Conservation (phyloP, 1,139 yeast genomes). For the Lodderomyces margitis region DNA sequence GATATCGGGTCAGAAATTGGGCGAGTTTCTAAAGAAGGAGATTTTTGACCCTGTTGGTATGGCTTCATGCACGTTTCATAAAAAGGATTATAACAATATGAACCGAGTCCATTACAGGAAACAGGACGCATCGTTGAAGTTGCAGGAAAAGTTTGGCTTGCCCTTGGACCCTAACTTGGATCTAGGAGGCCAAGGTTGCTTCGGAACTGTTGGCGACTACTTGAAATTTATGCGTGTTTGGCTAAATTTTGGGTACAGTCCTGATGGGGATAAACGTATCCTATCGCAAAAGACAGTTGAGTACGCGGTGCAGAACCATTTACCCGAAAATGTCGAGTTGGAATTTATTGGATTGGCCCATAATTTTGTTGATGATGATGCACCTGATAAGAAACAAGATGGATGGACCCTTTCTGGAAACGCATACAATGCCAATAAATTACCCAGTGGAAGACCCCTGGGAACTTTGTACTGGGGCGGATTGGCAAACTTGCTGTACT, state of each 20-base stretch:
- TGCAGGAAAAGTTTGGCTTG: slow-evolving; percentile 18
- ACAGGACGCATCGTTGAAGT: slow-evolving; percentile 17
- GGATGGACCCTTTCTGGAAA: slow-evolving; percentile 79
- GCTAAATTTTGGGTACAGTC: slow-evolving; percentile 44
- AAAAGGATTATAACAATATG: slow-evolving; percentile 24
- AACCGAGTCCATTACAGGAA: slow-evolving; percentile 26
- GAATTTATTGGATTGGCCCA: slow-evolving; percentile 18
- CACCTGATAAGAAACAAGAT: slow-evolving; percentile 52
- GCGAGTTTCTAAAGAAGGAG: slow-evolving; percentile 37
- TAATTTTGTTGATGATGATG: slow-evolving; percentile 18
- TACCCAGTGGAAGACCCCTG: slow-evolving; percentile 40
- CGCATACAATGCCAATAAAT: slow-evolving; percentile 53
- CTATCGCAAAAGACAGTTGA: slow-evolving; percentile 30
- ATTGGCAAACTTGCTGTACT: slow-evolving; percentile 43
- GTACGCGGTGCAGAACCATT: slow-evolving; percentile 34
- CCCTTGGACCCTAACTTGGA: slow-evolving; percentile 32
- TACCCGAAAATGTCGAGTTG: slow-evolving; percentile 27
- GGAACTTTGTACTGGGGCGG: slow-evolving; percentile 48
- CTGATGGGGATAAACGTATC: slow-evolving; percentile 35
- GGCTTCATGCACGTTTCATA: slow-evolving; percentile 36
- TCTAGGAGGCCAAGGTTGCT: slow-evolving; percentile 52
- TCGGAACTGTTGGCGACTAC: slow-evolving; percentile 43
- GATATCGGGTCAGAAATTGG: slow-evolving; percentile 41
- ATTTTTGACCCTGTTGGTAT: slow-evolving; percentile 48
- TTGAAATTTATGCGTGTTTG: slow-evolving; percentile 45